Evolutionary conservation across 164 flowering plant species (phyloP), one percentile per base, ranked within the genome.

Genomic region (Tetracentron sinense): DNA sequence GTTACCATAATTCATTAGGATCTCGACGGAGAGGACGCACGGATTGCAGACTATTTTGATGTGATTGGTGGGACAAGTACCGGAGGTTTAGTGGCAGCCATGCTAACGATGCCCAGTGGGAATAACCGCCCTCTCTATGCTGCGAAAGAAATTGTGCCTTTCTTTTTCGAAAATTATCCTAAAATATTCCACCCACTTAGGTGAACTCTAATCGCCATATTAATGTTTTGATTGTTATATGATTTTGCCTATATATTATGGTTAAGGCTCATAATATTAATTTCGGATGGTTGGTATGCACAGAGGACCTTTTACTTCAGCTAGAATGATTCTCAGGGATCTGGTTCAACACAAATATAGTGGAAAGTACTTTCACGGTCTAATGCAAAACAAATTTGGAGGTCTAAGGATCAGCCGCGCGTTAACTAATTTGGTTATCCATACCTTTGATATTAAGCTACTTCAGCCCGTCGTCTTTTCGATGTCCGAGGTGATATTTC

Each of bases 61-160:
- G 71, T 78, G 58, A 74, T 78, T 21, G 60, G 79, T 1, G 81
- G 83, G n/a, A 77, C 83, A 4, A 80, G 79, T 68, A 80, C 81
- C 0, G 79, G 81, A 5, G 83, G 83, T 11, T 65, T 80, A 2
- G 67, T 80, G 20, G 77, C 83, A 14, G 73, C 76, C 57, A 80
- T 80, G 83, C 21, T 80, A 48, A 75, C 81, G 3, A 51, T 79
- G 8, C 79, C 81, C 1, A 50, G 73, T 22, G 74, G 72, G 17
- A 54, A 71, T 22, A 60, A n/a, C n/a, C n/a, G n/a, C n/a, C n/a
- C n/a, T n/a, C n/a, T n/a, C n/a, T n/a, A n/a, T n/a, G n/a, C n/a
- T 12, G 78, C 83, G 2, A 75, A 73, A 51, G 84, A 78, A 12
- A 72, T 78, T 55, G 68, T 51, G 51, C 25, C 56, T 29, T 77